Evolutionary conservation across 352 stramenopile species (phyloP), one percentile per base, ranked within the genome.

Genomic region (Phytophthora brassicae): DNA sequence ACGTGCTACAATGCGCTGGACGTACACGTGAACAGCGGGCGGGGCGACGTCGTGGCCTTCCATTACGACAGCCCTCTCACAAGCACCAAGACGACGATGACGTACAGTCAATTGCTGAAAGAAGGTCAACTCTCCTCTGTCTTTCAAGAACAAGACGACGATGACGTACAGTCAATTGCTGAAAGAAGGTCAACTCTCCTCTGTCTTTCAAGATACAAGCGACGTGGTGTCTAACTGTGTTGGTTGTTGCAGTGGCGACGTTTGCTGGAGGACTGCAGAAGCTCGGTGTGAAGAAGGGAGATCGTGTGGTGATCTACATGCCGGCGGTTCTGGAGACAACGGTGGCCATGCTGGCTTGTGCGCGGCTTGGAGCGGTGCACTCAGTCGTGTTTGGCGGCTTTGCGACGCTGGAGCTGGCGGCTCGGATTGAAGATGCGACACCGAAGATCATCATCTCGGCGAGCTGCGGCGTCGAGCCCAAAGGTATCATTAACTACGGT

Each of bases 261-360:
- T 85, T 96, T 62, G 81, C 89, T 17, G 75, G 72, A 6, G 85
- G 71, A 8, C 60, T 96, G 8, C 62, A 71, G 38, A 74, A 78
- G 49, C 64, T 82, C 5, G 87, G 87, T 7, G 74, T 85, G 16
- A 68, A 68, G 31, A 84, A 97, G 61, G 93, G 93, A 5, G 94
- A 98, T 75, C 80, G 94, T n/a, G 95, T 98, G 4, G 97, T 95
- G 14, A 84, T 98, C 48, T 99, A 99, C 76, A 98, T 99, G 96
- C 96, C 97, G 6, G 98, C 98, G 75, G 95, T 99, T 17, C 81
- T 96, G 17, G 95, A 99, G 68, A 81, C 95, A 6, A 89, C 90
- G 19, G 91, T 99, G 55, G 96, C 92, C 17, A 99, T 99, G 96
- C 79, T 99, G n/a, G 96, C 96, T 0, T 99, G 96, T 65, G 88